Conservation (phyloP, 2,329 filamentous ascomycete genomes). For the Hypoxylon sp. region DNA sequence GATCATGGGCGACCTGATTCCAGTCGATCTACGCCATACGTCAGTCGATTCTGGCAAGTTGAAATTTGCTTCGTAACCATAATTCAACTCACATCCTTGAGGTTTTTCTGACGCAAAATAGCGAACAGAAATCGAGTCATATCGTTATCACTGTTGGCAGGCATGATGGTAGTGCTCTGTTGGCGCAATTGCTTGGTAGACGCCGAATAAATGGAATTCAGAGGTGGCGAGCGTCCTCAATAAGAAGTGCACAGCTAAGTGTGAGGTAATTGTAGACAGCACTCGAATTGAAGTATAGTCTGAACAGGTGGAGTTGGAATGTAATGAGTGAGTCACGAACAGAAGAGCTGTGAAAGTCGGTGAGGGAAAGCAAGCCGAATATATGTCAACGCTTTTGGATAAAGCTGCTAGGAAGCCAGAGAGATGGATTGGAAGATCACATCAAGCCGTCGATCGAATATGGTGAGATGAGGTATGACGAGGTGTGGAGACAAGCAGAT, state of each 20-base stretch:
- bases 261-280: constrained; percentile 43
- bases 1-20: constrained; percentile 70
- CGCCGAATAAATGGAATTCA: constrained; percentile 14
- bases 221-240: constrained; percentile 46
- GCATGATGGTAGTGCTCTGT: constrained; percentile 59
- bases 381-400: constrained; percentile 56
- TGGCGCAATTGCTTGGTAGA: constrained; percentile 29
- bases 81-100: constrained; percentile 69
- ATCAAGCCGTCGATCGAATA: constrained; percentile 50
- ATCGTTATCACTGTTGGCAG: constrained; percentile 69
- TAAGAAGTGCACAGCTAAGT: constrained; percentile 52
- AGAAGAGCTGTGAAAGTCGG: constrained; percentile 57
- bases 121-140: constrained; percentile 73
- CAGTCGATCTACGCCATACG: constrained; percentile 68
- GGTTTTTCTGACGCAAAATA: constrained; percentile 71
- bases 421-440: constrained; percentile 52
- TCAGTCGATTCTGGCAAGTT: constrained; percentile 35
- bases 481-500: constrained; percentile 46
- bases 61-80: neutral
- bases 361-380: constrained; percentile 59
- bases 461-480: constrained; percentile 48
- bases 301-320: constrained; percentile 53
- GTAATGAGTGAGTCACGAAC: constrained; percentile 59
- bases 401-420: constrained; percentile 50
- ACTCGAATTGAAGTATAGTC: constrained; percentile 46